phyloP scores from a whole-genome alignment of 1,139 yeast genomes.

The Pichia sp. region DNA sequence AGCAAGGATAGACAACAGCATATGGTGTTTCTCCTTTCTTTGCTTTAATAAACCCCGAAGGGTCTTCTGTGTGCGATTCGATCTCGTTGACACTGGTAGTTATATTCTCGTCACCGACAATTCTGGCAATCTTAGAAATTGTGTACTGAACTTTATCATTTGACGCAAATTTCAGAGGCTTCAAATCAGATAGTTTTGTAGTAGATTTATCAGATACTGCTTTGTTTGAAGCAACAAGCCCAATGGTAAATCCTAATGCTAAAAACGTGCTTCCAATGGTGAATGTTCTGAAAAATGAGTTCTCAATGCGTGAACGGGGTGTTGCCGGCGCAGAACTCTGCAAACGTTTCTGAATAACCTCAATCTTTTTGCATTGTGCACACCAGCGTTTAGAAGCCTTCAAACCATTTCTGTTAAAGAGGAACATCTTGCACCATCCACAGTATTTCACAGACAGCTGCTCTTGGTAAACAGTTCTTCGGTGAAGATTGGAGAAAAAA shows the following conservation, averaged over 20 bases:
- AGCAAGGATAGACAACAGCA: conserved; percentile 51
- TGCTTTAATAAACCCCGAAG: conserved; percentile 58
- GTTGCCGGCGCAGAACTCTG: neutral
- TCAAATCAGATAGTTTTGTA: conserved; percentile 16
- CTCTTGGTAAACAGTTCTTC: no score
- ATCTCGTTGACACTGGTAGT: conserved; percentile 1
- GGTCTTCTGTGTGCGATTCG: conserved; percentile 30
- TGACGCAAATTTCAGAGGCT: conserved; percentile 35
- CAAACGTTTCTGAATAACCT: neutral
- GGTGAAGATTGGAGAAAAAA: no score
- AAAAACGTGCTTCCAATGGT: conserved; percentile 9
- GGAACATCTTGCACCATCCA: neutral
- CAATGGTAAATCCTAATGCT: conserved; percentile 9
- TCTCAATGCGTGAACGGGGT: neutral
- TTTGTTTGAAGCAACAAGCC: conserved; percentile 2
- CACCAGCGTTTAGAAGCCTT: neutral
- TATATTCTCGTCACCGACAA: conserved; percentile 34
- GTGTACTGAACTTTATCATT: conserved; percentile 34
- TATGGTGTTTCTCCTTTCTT: conserved; percentile 41
- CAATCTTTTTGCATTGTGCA: neutral
- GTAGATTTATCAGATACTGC: conserved; percentile 6
- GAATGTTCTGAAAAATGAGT: conserved; percentile 5
- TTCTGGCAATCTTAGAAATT: conserved; percentile 31
- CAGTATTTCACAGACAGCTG: no score
- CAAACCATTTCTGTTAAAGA: neutral